Conservation (phyloP, 1,139 yeast genomes). For the Lodderomyces parapsilosis region DNA sequence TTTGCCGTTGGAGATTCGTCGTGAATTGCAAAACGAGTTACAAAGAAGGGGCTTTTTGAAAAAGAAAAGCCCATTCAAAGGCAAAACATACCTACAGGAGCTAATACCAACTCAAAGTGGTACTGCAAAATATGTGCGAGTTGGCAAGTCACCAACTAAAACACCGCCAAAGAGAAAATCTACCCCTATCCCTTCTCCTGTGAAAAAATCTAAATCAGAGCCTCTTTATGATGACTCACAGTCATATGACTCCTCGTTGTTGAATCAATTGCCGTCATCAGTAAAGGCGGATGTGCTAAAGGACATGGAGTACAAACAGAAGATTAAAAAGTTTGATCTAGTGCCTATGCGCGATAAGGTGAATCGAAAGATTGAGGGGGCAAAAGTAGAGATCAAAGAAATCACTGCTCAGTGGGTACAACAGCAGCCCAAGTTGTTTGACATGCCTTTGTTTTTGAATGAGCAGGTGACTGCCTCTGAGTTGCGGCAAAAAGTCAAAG, state of each 20-base stretch:
- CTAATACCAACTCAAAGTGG: conserved; percentile 37
- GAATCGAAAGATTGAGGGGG: conserved; percentile 19
- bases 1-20: conserved; percentile 53
- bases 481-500: conserved; percentile 33
- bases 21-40: conserved; percentile 49
- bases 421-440: conserved; percentile 20
- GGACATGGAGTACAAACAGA: conserved; percentile 35
- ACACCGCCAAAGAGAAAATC: conserved; percentile 7
- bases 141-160: conserved; percentile 32
- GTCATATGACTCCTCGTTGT: conserved; percentile 39
- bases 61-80: conserved; percentile 16
- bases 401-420: conserved; percentile 28
- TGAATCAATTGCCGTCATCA: conserved; percentile 48
- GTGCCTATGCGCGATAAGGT: conserved; percentile 33
- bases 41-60: conserved; percentile 30
- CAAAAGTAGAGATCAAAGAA: conserved; percentile 18
- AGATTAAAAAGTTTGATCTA: conserved; percentile 27
- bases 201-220: conserved; percentile 14
- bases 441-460: conserved; percentile 37
- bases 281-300: conserved; percentile 40
- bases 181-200: conserved; percentile 11
- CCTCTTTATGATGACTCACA: conserved; percentile 15
- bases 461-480: conserved; percentile 24
- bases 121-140: conserved; percentile 33
- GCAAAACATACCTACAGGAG: conserved; percentile 40